Evolutionary conservation across 2,329 filamentous ascomycete species (phyloP), one percentile per base, ranked within the genome.

Genomic region (Aspergillus versicolor): DNA sequence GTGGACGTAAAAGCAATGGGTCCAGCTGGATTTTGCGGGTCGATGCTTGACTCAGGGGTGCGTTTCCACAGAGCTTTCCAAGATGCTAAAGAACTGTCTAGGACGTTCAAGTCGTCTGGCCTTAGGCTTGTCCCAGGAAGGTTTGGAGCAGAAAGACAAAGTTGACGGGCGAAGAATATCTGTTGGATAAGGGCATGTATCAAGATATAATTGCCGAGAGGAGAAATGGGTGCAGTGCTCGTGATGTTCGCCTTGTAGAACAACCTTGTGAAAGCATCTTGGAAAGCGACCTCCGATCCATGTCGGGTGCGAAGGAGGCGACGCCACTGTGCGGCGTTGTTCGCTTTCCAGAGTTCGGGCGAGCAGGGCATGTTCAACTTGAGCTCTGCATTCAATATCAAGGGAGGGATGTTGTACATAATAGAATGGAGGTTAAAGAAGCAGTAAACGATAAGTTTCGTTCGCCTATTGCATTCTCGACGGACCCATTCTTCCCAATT

Each of bases 401-500:
- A 73, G 0, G 84, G 83, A 27, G 83, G 82, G 13, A 84, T 82
- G 66, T 85, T 83, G 73, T 85, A 86, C 63, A 84, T 84, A 53
- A 86, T 83, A 34, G 80, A 83, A 60, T 86, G 84, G 2, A 86
- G 74, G 63, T 85, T 85, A 58, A 83, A 82, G 62, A 85, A 79
- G 68, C 81, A 79, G 67, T 84, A 81, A 57, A 84, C 79, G 58
- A 83, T 80, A 52, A 83, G 74, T 65, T 84, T 82, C 19, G 82
- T 84, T 54, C 81, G 77, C 62, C 78, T 77, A 56, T 77, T 79
- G 2, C 79, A 79, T 69, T 85, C 83, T 50, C 76, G 73, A n/a
- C 74, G 73, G 19, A 81, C 69, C 83, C 82, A 85, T 19, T 81
- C 78, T 58, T 77, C 70, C 81, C 81, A 83, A 21, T 70, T 73